Percentiles rank a stretch among this genome's conserved stretches.
Evolutionary conservation across 257 asterid species (phyloP).

Genomic region (Leonotis leonurus): DNA sequence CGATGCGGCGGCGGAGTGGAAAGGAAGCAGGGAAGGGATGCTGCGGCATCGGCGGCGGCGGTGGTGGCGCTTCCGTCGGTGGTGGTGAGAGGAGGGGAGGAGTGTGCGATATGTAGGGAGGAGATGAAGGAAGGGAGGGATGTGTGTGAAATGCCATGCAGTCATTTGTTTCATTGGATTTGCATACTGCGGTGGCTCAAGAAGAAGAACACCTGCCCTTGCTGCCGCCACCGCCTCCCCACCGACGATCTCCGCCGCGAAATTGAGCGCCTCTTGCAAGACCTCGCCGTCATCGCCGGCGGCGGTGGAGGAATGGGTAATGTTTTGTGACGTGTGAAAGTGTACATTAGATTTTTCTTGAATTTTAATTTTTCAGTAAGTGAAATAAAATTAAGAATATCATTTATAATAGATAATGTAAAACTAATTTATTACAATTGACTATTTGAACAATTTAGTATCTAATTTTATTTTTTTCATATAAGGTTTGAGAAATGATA

Average conservation of each 20-base stretch:
- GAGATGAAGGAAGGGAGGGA: slow-evolving; percentile 73
- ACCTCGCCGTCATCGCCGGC: slow-evolving; percentile 32
- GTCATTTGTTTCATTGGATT: slow-evolving; percentile 78
- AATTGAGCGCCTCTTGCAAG: slow-evolving; percentile 65
- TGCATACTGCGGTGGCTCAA: slow-evolving; percentile 70
- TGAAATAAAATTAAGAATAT: no score
- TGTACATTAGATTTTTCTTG: neutral
- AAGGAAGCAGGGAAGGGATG: slow-evolving; percentile 27
- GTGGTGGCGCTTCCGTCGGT: slow-evolving; percentile 69
- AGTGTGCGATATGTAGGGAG: slow-evolving; percentile 76
- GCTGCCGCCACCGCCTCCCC: slow-evolving; percentile 80
- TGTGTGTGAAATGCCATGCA: slow-evolving; percentile 81
- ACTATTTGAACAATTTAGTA: neutral
- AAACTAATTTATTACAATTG: slow-evolving; percentile 6
- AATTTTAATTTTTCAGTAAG: no score
- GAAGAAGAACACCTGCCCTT: slow-evolving; percentile 76
- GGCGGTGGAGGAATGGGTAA: slow-evolving; percentile 2
- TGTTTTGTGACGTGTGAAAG: neutral
- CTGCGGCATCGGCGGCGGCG: slow-evolving; percentile 49
- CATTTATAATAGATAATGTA: slow-evolving; percentile 12
- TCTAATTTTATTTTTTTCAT: neutral
- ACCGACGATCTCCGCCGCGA: slow-evolving; percentile 65
- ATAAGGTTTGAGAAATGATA: neutral
- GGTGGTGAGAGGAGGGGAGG: slow-evolving; percentile 33
- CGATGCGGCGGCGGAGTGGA: slow-evolving; percentile 19